Base-by-base conservation (phyloP, 2,329 filamentous ascomycete species). In the Cadophora malorum region DNA sequence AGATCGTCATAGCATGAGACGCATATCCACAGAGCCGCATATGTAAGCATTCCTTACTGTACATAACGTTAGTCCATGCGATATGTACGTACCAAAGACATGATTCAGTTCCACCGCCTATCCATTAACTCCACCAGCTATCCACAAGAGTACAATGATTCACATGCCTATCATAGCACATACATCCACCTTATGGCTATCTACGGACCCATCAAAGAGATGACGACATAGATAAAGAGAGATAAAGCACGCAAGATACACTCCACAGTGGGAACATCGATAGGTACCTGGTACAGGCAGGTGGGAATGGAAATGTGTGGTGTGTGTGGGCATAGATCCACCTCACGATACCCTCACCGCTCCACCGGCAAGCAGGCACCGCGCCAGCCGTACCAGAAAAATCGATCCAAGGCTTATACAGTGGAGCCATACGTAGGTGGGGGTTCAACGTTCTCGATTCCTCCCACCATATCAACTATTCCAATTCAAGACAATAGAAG, bases 281-380 rank as follows among this genome's bases (percentile, higher is more conserved):
- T 28, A 28, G 28, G 28, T 2, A 38, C 8, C 41, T 45, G 12
- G 8, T 19, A 16, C 41, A 19, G 41, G 41, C 41, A 45, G 41
- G 41, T 45, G n/a, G n/a, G n/a, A n/a, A 19, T 16, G 16, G 16
- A 45, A 45, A n/a, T n/a, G n/a, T n/a, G n/a, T 45, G 41, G 16
- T 45, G 16, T 45, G 41, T 14, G 41, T 19, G 12, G 28, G 3
- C 28, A 3, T 28, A 19, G n/a, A 49, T 9, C 50, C 14, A 19
- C 52, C 52, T 55, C 52, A 55, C 52, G 52, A 55, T 33, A 19
- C 23, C 52, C 52, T 55, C 52, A 55, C 52, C 52, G 52, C 52
- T 55, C 52, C 52, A 55, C 52, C 19, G 16, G 25, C 45, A 49
- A 21, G 19, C 45, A 49, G 45, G n/a, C 45, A 49, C 45, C 19